Conservation (phyloP, 2,329 filamentous ascomycete species). For the Leptoxyphium fumago region DNA sequence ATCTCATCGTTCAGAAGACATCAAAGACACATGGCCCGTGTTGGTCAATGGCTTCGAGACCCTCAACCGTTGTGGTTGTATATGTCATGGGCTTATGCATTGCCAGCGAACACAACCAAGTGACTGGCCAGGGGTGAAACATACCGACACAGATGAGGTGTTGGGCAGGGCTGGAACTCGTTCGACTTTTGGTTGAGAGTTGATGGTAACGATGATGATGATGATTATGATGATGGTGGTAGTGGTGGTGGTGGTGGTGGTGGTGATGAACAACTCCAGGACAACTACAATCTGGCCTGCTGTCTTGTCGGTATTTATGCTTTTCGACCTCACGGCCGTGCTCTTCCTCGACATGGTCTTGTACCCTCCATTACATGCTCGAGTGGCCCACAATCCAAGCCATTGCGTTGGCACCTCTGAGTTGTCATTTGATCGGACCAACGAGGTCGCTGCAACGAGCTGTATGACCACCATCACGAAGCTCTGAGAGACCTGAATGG, state of each 20-base stretch:
- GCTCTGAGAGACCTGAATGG: conserved; percentile 23
- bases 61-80: too few relatives aligned
- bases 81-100: neutral
- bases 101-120: neutral
- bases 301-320: conserved; percentile 17
- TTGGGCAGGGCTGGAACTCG: neutral
- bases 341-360: neutral
- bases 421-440: conserved; percentile 22
- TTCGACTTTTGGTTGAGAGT: neutral
- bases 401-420: conserved; percentile 27
- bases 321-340: conserved; percentile 4
- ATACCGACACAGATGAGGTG: neutral
- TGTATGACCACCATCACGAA: conserved; percentile 27
- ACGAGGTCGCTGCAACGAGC: conserved; percentile 29
- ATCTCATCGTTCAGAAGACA: too few relatives aligned
- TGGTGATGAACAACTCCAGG: neutral
- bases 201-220: conserved; percentile 2
- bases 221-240: neutral
- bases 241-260: conserved; percentile 1
- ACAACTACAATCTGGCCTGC: neutral
- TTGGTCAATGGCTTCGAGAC: too few relatives aligned
- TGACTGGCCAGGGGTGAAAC: neutral
- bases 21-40: too few relatives aligned
- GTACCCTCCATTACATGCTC: conserved; percentile 5
- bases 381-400: conserved; percentile 20